phyloP scores from a whole-genome alignment of 2,329 filamentous ascomycete species.

The Diaporthe sp. region DNA sequence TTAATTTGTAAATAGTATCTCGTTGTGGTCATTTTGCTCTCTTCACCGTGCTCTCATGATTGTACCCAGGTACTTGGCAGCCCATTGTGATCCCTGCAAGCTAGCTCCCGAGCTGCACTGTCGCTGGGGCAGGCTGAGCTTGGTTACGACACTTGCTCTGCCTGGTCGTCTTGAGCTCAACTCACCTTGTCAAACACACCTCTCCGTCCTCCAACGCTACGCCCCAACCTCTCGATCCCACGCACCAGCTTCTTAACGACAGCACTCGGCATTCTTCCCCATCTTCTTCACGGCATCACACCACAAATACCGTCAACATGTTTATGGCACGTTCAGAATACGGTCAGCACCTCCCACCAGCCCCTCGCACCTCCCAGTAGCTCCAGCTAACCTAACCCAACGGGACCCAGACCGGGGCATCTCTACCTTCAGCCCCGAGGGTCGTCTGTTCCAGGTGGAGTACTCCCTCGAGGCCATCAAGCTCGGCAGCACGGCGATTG shows the following conservation, averaged over 20 bases:
- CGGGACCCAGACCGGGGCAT: constrained; percentile 87
- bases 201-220: constrained; percentile 15
- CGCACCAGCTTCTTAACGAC: not conserved
- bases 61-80: not conserved
- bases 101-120: constrained; percentile 14
- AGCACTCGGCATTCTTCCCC: not conserved
- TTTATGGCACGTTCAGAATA: constrained; percentile 99
- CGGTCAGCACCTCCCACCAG: constrained; percentile 71
- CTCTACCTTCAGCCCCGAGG: constrained; percentile 99
- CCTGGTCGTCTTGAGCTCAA: constrained; percentile 43
- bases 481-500: constrained; percentile 97
- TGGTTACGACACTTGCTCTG: constrained; percentile 43
- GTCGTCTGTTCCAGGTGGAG: constrained; percentile 99
- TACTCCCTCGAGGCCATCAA: constrained; percentile 99
- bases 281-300: constrained; percentile 18
- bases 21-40: not conserved
- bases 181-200: constrained; percentile 19
- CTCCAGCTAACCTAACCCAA: constrained; percentile 32
- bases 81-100: constrained; percentile 2
- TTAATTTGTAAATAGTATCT: not conserved
- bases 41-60: not conserved
- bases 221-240: constrained; percentile 17
- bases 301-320: constrained; percentile 75
- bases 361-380: constrained; percentile 51
- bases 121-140: constrained; percentile 35